phyloP scores from a whole-genome alignment of 1,284 basidiomycete species.

The Ganoderma lingzhi region DNA sequence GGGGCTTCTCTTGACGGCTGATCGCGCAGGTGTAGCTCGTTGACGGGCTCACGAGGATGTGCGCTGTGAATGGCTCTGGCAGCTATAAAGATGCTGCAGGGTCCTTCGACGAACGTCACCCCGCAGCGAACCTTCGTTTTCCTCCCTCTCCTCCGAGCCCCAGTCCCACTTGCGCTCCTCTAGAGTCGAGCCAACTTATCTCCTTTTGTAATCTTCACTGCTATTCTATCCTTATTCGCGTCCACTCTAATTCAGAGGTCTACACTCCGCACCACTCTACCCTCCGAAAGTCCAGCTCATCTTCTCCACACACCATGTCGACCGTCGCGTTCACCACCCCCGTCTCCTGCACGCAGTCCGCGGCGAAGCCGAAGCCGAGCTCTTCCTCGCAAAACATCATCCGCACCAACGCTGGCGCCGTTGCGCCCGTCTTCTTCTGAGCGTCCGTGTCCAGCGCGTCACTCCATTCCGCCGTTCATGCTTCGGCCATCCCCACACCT shows the following conservation, averaged over 20 bases:
- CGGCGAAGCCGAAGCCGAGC: constrained; percentile 32
- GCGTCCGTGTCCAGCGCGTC: constrained; percentile 13
- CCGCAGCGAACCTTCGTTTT: constrained; percentile 21
- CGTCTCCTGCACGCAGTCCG: constrained; percentile 28
- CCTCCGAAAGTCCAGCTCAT: constrained; percentile 7
- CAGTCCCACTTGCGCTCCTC: neutral
- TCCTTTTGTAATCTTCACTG: constrained; percentile 1
- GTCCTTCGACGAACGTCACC: constrained; percentile 20
- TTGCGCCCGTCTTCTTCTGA: constrained; percentile 40
- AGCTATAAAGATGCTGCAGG: constrained; percentile 18
- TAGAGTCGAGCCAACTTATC: neutral
- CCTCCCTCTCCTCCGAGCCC: constrained; percentile 17
- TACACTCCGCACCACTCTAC: constrained; percentile 9
- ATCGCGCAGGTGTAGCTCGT: constrained; percentile 29
- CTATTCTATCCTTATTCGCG: constrained; percentile 10
- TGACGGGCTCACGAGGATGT: constrained; percentile 24
- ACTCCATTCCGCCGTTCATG: constrained; percentile 3
- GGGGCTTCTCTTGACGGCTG: constrained; percentile 32
- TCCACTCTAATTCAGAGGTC: constrained; percentile 14
- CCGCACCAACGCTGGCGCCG: constrained; percentile 34
- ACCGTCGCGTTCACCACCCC: constrained; percentile 26
- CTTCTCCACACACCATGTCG: constrained; percentile 22
- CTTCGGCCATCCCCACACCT: constrained; percentile 2
- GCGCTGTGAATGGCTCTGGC: constrained; percentile 11
- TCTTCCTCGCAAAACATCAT: constrained; percentile 36